Percentiles rank a stretch among this genome's conserved stretches.
Evolutionary conservation across 1,284 basidiomycete species (phyloP).

Genomic region (Trichosporon asahii): DNA sequence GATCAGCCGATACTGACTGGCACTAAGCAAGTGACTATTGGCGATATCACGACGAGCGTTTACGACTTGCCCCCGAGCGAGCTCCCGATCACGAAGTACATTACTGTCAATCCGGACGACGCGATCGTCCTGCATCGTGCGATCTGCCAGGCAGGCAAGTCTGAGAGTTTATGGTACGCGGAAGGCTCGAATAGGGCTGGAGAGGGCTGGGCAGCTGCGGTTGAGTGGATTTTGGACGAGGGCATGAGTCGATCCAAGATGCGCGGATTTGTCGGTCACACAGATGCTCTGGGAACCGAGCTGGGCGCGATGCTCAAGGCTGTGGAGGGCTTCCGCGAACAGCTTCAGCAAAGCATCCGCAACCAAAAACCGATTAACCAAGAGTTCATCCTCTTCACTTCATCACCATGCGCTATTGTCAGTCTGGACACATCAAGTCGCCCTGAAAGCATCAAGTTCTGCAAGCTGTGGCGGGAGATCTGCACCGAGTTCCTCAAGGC

Average conservation of each 20-base stretch:
- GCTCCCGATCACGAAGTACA: constrained; percentile 47
- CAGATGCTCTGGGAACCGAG: constrained; percentile 46
- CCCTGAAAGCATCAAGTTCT: constrained; percentile 43
- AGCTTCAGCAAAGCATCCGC: constrained; percentile 39
- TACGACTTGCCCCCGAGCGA: constrained; percentile 41
- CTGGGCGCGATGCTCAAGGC: constrained; percentile 48
- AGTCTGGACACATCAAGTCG: constrained; percentile 47
- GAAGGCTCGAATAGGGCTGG: constrained; percentile 47
- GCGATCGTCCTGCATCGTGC: constrained; percentile 45
- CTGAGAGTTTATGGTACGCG: constrained; percentile 45
- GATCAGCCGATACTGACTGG: constrained; percentile 38
- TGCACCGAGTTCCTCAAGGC: constrained; percentile 42
- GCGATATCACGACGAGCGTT: constrained; percentile 32
- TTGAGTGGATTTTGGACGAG: constrained; percentile 46
- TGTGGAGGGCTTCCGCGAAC: constrained; percentile 45
- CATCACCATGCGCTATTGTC: constrained; percentile 49
- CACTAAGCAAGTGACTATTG: constrained; percentile 31
- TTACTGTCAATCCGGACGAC: constrained; percentile 40
- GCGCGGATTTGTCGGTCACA: constrained; percentile 38
- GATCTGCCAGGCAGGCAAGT: constrained; percentile 30
- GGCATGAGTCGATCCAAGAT: constrained; percentile 45
- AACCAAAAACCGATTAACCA: constrained; percentile 37
- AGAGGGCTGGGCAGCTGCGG: constrained; percentile 49
- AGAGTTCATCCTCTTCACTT: constrained; percentile 48
- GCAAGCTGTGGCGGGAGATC: constrained; percentile 42